A percentile compares a stretch with the other conserved stretches of the same genome.
Evolutionary conservation across 2,329 filamentous ascomycete genomes (phyloP).

Genomic region (Nannizziopsis barbatae): DNA sequence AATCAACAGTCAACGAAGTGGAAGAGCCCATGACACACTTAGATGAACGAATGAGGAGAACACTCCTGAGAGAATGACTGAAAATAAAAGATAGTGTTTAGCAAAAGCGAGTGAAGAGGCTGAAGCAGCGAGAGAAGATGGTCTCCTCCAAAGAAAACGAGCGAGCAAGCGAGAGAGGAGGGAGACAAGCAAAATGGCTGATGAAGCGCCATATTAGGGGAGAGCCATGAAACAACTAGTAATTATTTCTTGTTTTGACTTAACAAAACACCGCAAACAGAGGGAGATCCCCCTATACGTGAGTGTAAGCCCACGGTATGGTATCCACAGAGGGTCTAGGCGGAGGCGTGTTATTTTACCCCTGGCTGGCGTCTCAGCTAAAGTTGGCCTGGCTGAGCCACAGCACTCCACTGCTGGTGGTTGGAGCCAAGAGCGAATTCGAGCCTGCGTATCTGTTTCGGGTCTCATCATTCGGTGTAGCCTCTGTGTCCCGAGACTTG

Average conservation of each 20-base stretch:
- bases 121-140: not conserved
- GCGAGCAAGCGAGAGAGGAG: slow-evolving; percentile 2
- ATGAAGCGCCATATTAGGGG: not conserved
- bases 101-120: not conserved
- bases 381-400: not conserved
- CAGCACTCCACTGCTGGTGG: slow-evolving; percentile 7
- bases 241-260: not conserved
- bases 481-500: too few species aligned
- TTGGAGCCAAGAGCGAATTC: not conserved
- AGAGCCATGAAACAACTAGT: not conserved
- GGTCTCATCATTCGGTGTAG: not conserved
- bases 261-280: not conserved
- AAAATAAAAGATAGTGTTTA: too few species aligned
- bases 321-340: not conserved
- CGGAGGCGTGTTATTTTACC: not conserved
- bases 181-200: slow-evolving; percentile 1
- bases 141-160: not conserved
- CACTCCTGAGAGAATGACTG: not conserved
- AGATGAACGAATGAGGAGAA: not conserved
- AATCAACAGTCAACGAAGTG: slow-evolving; percentile 1
- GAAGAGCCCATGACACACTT: not conserved
- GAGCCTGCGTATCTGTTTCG: not conserved
- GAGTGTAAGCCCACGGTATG: not conserved
- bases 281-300: not conserved
- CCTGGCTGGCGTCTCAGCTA: slow-evolving; percentile 6